Conservation (phyloP, 2,329 filamentous ascomycete genomes). For the Gnomoniopsis smithogilvyi region DNA sequence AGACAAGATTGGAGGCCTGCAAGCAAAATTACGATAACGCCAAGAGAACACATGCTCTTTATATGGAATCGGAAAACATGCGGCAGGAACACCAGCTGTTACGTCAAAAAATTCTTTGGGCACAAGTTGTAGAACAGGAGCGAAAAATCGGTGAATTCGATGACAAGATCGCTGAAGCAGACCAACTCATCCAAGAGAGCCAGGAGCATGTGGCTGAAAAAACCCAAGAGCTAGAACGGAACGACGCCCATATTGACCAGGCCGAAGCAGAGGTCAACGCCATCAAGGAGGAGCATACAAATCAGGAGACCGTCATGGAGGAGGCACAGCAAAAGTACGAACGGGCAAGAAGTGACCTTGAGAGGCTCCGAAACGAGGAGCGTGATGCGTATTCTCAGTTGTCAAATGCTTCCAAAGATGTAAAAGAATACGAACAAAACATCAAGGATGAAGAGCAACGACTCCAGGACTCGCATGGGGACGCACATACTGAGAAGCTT, state of each 20-base stretch:
- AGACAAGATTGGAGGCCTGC: conserved; percentile 62
- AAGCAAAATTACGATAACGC: conserved; percentile 58
- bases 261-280: conserved; percentile 45
- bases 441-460: conserved; percentile 57
- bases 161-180: conserved; percentile 32
- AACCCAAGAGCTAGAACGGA: conserved; percentile 38
- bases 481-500: conserved; percentile 60
- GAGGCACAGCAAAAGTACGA: conserved; percentile 51
- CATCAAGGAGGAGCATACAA: conserved; percentile 42
- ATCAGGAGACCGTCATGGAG: conserved; percentile 42
- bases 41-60: conserved; percentile 59
- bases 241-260: conserved; percentile 40
- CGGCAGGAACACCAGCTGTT: conserved; percentile 58
- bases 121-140: conserved; percentile 78
- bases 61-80: conserved; percentile 64
- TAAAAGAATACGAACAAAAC: conserved; percentile 41
- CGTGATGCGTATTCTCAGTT: conserved; percentile 61
- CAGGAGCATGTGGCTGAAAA: conserved; percentile 36
- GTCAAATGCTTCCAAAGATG: conserved; percentile 46
- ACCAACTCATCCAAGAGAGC: conserved; percentile 42
- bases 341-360: conserved; percentile 51
- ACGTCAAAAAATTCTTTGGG: conserved; percentile 75
- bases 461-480: conserved; percentile 67
- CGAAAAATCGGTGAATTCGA: conserved; percentile 37
- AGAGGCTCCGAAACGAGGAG: conserved; percentile 58